Percentiles rank a stretch among this genome's conserved stretches.
These are phyloP conservation scores for Bisporella sp. DNA, from an alignment of 2,329 filamentous ascomycete species.

Conservation along the genomic window DNA sequence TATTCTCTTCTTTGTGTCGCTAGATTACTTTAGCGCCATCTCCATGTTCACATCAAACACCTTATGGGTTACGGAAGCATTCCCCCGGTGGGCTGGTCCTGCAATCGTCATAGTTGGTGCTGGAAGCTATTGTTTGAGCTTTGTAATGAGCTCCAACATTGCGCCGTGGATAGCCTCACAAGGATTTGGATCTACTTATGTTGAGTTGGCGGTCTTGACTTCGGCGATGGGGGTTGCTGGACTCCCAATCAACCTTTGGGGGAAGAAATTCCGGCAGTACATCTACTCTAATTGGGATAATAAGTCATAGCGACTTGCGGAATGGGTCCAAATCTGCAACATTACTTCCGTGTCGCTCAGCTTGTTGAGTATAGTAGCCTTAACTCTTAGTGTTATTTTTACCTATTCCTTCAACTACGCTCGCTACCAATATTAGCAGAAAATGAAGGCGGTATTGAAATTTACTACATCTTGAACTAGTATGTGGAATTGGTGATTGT, in stretches of 20 bases:
- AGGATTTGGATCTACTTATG: conserved; percentile 5
- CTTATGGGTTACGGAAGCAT: conserved; percentile 14
- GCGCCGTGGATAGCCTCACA: conserved; percentile 10
- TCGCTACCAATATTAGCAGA: too few species aligned
- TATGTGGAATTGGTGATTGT: too few species aligned
- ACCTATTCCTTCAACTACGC: too few species aligned
- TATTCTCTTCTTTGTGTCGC: conserved; percentile 6
- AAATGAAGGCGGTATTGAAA: too few species aligned
- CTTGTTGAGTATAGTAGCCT: too few species aligned
- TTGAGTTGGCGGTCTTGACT: conserved; percentile 8
- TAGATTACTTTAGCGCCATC: conserved; percentile 10
- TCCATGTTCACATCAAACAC: conserved; percentile 10
- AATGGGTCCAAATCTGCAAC: too few species aligned
- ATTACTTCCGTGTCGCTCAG: too few species aligned
- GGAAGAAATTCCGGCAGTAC: conserved; percentile 1
- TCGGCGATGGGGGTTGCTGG: conserved; percentile 7
- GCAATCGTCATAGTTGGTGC: conserved; percentile 10
- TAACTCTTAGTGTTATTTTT: too few species aligned
- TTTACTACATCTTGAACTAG: too few species aligned
- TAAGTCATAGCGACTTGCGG: too few species aligned
- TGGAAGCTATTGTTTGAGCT: conserved; percentile 11
- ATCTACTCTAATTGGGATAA: not conserved
- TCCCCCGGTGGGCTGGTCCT: conserved; percentile 12
- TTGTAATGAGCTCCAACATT: conserved; percentile 9
- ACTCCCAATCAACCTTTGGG: conserved; percentile 13